phyloP scores from a whole-genome alignment of 2,329 filamentous ascomycete species.

The Remersonia thermophila region DNA sequence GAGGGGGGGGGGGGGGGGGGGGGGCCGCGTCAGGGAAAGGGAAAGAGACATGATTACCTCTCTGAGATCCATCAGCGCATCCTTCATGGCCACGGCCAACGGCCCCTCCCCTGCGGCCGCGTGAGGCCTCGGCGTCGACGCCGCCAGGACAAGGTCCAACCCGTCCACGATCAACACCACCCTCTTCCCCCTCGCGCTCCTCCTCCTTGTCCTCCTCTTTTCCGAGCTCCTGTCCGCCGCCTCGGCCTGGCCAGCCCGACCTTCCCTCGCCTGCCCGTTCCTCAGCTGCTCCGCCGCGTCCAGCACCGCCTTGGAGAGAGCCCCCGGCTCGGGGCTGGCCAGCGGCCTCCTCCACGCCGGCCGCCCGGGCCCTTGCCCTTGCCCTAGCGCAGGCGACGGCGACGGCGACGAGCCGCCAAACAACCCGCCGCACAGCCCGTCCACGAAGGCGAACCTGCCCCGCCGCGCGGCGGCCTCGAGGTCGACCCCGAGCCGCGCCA shows the following conservation, averaged over 20 bases:
- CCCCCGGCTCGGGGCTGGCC: constrained; percentile 21
- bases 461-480: constrained; percentile 46
- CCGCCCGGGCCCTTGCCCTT: constrained; percentile 1
- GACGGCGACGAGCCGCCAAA: no score
- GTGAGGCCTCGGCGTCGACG: constrained; percentile 33
- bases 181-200: constrained; percentile 24
- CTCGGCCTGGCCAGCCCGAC: no score
- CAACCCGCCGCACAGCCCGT: constrained; percentile 41
- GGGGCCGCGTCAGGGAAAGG: no score
- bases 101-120: constrained; percentile 16
- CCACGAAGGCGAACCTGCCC: constrained; percentile 58
- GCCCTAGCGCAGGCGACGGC: background rate
- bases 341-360: constrained; percentile 17
- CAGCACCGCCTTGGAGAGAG: constrained; percentile 28
- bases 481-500: constrained; percentile 59
- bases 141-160: constrained; percentile 51
- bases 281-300: constrained; percentile 27
- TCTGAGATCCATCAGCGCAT: constrained; percentile 46
- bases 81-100: constrained; percentile 33
- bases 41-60: no score
- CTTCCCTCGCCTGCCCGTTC: no score
- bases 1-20: no score
- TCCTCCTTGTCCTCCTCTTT: no score
- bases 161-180: constrained; percentile 54
- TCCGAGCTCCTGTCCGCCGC: no score